A percentile compares a stretch with the other conserved stretches of the same genome.
Evolutionary conservation across 768 basidiomycete genomes (phyloP).

Genomic region (Boletellus emodensis): DNA sequence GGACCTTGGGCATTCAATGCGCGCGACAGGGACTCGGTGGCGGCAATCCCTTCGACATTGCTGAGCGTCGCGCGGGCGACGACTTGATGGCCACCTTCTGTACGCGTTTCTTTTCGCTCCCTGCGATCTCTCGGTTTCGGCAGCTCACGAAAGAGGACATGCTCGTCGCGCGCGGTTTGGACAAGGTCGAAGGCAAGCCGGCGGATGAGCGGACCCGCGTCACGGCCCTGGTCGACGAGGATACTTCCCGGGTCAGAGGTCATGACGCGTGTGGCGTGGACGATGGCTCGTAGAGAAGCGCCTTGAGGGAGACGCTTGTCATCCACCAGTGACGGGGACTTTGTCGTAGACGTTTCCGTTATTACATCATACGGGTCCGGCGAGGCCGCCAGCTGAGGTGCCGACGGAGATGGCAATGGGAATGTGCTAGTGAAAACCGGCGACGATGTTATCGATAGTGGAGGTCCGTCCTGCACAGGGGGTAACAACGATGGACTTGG

Average conservation of each 20-base stretch:
- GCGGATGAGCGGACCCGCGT: constrained; percentile 57
- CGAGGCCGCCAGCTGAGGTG: constrained; percentile 28
- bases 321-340: constrained; percentile 23
- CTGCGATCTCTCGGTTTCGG: constrained; percentile 44
- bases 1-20: constrained; percentile 39
- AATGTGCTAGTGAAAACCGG: constrained; percentile 16
- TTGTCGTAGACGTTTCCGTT: constrained; percentile 27
- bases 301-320: constrained; percentile 48
- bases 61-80: constrained; percentile 44
- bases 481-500: constrained; percentile 20
- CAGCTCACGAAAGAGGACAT: constrained; percentile 39
- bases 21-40: constrained; percentile 43
- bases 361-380: constrained; percentile 19
- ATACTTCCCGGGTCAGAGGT: constrained; percentile 72
- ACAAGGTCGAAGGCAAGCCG: constrained; percentile 66
- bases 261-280: constrained; percentile 86
- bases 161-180: constrained; percentile 61
- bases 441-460: constrained; percentile 16
- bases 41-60: constrained; percentile 39
- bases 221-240: constrained; percentile 64
- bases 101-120: constrained; percentile 31
- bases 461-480: constrained; percentile 11
- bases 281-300: constrained; percentile 67
- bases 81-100: constrained; percentile 27
- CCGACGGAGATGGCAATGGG: constrained; percentile 13